phyloP scores from a whole-genome alignment of 352 stramenopile species.

The Pythium guiyangense region DNA sequence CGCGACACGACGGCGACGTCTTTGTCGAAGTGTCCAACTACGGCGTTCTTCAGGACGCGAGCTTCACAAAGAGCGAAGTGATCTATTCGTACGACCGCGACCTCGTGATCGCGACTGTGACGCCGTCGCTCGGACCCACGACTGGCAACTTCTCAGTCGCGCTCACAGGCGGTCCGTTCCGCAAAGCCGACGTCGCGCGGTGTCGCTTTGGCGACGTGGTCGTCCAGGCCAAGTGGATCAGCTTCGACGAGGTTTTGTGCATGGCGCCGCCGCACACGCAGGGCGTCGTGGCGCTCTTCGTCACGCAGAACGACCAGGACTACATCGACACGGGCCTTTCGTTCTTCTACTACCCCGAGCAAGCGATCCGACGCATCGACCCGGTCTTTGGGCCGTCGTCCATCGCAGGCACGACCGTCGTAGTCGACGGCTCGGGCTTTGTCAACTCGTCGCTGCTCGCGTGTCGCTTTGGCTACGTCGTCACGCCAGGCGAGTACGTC shows the following conservation, averaged over 20 bases:
- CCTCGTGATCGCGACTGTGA: constrained; percentile 58
- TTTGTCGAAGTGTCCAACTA: constrained; percentile 77
- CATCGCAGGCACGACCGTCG: constrained; percentile 78
- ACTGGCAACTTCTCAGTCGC: constrained; percentile 88
- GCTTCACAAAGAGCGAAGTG: constrained; percentile 31
- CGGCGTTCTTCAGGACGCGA: constrained; percentile 21
- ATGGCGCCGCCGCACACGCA: constrained; percentile 58
- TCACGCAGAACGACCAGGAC: constrained; percentile 92
- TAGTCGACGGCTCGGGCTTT: constrained; percentile 83
- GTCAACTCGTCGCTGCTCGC: constrained; percentile 80
- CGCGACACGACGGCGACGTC: constrained; percentile 23
- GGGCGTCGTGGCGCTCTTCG: constrained; percentile 75
- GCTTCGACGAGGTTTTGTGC: constrained; percentile 70
- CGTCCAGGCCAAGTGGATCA: constrained; percentile 61
- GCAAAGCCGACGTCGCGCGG: constrained; percentile 53
- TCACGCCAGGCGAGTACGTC: constrained; percentile 84
- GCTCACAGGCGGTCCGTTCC: constrained; percentile 81
- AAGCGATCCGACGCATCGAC: constrained; percentile 63
- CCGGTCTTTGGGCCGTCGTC: constrained; percentile 88
- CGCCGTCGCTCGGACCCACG: constrained; percentile 67
- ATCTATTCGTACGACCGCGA: constrained; percentile 84
- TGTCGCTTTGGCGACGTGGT: constrained; percentile 84
- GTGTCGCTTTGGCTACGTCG: constrained; percentile 85
- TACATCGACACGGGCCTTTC: constrained; percentile 59
- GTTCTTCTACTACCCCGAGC: constrained; percentile 86